Conservation (phyloP, 352 stramenopile genomes). For the Pythium aquatile region DNA sequence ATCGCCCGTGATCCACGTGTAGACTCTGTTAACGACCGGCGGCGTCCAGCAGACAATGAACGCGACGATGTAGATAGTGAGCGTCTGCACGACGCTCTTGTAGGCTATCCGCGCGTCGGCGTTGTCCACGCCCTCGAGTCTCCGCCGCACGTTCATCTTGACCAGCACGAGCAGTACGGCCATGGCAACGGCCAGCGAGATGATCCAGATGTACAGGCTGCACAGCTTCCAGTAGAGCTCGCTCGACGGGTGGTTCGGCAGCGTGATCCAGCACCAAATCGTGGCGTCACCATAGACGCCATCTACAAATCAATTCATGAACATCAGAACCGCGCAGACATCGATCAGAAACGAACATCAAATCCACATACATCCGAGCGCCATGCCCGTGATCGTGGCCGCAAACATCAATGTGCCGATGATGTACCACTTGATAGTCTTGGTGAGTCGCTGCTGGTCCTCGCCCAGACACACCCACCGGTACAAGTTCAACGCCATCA, state of each 20-base stretch:
- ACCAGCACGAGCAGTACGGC: conserved; percentile 62
- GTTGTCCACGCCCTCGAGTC: conserved; percentile 70
- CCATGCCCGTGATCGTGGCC: conserved; percentile 52
- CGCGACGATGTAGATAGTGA: conserved; percentile 79
- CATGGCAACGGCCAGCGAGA: conserved; percentile 53
- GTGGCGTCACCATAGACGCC: not conserved
- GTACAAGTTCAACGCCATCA: conserved; percentile 85
- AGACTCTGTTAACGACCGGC: conserved; percentile 30
- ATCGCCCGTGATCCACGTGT: conserved; percentile 57
- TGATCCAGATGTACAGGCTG: conserved; percentile 8
- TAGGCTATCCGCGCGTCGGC: conserved; percentile 74
- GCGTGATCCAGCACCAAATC: not conserved
- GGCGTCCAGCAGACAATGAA: conserved; percentile 84
- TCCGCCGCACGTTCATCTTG: conserved; percentile 75
- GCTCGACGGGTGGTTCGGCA: conserved; percentile 14
- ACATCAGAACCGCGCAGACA: not conserved
- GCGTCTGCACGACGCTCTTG: conserved; percentile 79
- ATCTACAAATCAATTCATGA: conserved; percentile 8
- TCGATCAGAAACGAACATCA: not conserved
- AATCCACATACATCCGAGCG: conserved; percentile 34
- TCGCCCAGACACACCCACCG: conserved; percentile 81
- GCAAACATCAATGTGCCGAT: conserved; percentile 55
- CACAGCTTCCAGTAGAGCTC: conserved; percentile 73
- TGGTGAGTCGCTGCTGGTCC: conserved; percentile 62
- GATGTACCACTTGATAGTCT: conserved; percentile 79